phyloP scores from a whole-genome alignment of 345 rosid genomes.

The Orychophragmus violaceus region DNA sequence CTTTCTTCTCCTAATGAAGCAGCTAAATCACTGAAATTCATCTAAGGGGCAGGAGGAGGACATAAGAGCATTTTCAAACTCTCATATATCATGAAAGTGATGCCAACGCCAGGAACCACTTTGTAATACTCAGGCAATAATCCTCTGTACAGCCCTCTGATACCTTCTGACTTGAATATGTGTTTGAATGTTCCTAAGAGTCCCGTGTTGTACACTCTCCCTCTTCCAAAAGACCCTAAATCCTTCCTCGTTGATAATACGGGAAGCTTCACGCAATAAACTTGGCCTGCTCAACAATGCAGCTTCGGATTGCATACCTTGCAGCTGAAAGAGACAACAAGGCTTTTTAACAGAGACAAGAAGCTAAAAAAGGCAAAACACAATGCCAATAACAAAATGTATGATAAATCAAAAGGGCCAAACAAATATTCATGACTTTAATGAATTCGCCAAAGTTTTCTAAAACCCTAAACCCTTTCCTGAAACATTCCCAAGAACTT shows the following conservation, averaged over 20 bases:
- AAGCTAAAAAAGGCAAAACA: neutral
- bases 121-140: slow-evolving; percentile 93
- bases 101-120: slow-evolving; percentile 93
- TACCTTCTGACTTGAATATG: slow-evolving; percentile 72
- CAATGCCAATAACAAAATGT: neutral
- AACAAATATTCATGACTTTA: neutral
- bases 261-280: slow-evolving; percentile 81
- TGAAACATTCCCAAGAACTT: neutral
- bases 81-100: slow-evolving; percentile 86
- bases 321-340: slow-evolving; percentile 63
- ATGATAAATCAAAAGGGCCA: neutral
- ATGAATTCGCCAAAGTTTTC: neutral
- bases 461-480: neutral
- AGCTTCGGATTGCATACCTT: too few species aligned
- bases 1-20: slow-evolving; percentile 11
- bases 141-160: slow-evolving; percentile 87
- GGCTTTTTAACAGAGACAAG: neutral
- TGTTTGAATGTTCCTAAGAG: slow-evolving; percentile 66
- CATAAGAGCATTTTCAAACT: slow-evolving; percentile 46
- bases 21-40: neutral
- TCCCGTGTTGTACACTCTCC: slow-evolving; percentile 71
- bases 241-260: slow-evolving; percentile 79
- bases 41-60: too few species aligned
- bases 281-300: slow-evolving; percentile 59
- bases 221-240: slow-evolving; percentile 89